Base-by-base conservation (phyloP, 257 asterid species). In the Fraxinus pennsylvanica region DNA sequence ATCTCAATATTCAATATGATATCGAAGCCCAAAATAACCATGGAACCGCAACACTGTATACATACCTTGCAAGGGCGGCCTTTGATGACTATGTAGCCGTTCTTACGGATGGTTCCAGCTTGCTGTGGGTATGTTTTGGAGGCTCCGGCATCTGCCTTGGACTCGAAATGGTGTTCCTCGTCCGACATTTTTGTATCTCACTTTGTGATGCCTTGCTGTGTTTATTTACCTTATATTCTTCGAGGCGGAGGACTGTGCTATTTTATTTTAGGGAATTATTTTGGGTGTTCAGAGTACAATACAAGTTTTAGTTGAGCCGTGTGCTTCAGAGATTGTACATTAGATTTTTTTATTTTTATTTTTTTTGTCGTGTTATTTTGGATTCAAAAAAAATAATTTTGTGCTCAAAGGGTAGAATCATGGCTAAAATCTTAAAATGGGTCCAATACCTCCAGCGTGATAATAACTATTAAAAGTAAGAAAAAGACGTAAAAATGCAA, bases 61-160 rank as follows among this genome's bases (percentile, higher is more conserved):
- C 0, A 21, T n/a, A 85, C 89, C 89, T 86, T 86, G 89, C 89
- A 86, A 33, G 89, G 89, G 50, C 89, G 85, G 68, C 50, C 72
- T 66, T 86, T 86, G 76, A 83, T 86, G 15, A 83, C 86, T 54
- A 86, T 81, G 14, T 86, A 79, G 17, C 89, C 89, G 33, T 68
- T 79, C 81, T 86, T 86, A 19, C 89, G 89, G 25, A 86, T 86
- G 70, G 89, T 86, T 5, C 89, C 89, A 19, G 89, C 89, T 72
- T 86, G 89, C 81, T 86, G 87, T 4, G 89, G 89, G 35, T 21
- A 83, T 0, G 89, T 86, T 50, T 86, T 83, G 72, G 89, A 85
- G 2, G 89, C 89, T 17, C 87, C 87, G 27, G 89, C 87, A n/a
- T 86, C 87, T 43, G 87, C 86, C 83, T 83, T 83, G 15, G 89